A percentile compares a stretch with the other conserved stretches of the same genome.
These are phyloP conservation scores for Takashimella koratensis DNA, from an alignment of 1,284 basidiomycete genomes.

Conservation along the genomic window DNA sequence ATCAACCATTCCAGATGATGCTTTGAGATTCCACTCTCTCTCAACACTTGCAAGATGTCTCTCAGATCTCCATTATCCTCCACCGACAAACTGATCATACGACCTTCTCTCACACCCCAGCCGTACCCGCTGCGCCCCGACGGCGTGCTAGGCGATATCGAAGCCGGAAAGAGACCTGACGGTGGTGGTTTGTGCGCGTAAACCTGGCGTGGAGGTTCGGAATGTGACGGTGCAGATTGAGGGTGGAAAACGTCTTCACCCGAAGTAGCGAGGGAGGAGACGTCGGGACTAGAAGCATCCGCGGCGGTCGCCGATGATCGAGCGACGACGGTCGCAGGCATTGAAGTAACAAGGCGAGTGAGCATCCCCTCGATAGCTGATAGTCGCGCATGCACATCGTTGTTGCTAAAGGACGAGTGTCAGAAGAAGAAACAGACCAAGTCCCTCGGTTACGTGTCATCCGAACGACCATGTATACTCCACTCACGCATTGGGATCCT, in stretches of 20 bases:
- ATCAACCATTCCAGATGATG: slow-evolving; percentile 47
- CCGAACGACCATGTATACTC: too few species aligned
- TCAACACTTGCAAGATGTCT: slow-evolving; percentile 44
- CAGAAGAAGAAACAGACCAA: too few species aligned
- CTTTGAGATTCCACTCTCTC: slow-evolving; percentile 49
- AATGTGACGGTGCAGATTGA: slow-evolving; percentile 20
- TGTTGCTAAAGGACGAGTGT: slow-evolving; percentile 28
- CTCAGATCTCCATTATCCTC: slow-evolving; percentile 43
- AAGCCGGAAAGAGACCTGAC: slow-evolving; percentile 42
- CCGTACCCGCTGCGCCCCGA: slow-evolving; percentile 38
- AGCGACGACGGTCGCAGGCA: slow-evolving; percentile 15
- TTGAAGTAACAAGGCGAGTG: slow-evolving; percentile 35
- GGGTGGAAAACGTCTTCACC: slow-evolving; percentile 45
- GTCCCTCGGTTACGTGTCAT: too few species aligned
- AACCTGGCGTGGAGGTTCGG: slow-evolving; percentile 20
- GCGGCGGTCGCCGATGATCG: slow-evolving; percentile 3
- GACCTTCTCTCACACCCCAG: slow-evolving; percentile 44
- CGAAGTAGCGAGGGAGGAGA: slow-evolving; percentile 30
- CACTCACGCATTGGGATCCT: slow-evolving; percentile 47
- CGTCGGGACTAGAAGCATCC: slow-evolving; percentile 34
- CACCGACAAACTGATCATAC: slow-evolving; percentile 34
- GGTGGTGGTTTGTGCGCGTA: slow-evolving; percentile 44
- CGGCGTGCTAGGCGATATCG: slow-evolving; percentile 30
- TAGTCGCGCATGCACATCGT: slow-evolving; percentile 47
- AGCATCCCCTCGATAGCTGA: slow-evolving; percentile 48